Conservation (phyloP, 2,329 filamentous ascomycete species). For the Periconia sp. region DNA sequence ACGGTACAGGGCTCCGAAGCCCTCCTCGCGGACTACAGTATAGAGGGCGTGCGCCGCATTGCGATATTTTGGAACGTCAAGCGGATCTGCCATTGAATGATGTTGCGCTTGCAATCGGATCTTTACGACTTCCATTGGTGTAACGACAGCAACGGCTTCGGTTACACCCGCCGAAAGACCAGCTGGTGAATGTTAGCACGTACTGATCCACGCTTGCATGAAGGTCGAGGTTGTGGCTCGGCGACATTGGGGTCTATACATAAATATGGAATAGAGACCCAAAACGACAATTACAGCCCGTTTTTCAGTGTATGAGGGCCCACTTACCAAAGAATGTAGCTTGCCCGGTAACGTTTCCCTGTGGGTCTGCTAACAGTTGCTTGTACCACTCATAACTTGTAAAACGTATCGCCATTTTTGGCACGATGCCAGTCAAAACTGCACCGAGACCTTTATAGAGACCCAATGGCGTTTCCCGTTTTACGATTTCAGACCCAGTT, state of each 20-base stretch:
- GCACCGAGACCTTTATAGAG: conserved; percentile 99
- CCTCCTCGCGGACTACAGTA: conserved; percentile 92
- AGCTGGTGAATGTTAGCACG: conserved; percentile 57
- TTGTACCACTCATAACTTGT: conserved; percentile 98
- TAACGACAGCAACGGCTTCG: conserved; percentile 94
- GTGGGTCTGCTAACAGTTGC: conserved; percentile 73
- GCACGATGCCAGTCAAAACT: conserved; percentile 93
- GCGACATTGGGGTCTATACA: neutral
- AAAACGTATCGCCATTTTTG: conserved; percentile 99
- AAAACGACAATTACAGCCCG: neutral
- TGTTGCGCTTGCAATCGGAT: conserved; percentile 97
- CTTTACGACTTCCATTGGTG: conserved; percentile 99
- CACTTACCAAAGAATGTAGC: conserved; percentile 74
- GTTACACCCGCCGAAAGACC: conserved; percentile 93
- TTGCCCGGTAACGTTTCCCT: conserved; percentile 71
- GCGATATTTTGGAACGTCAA: conserved; percentile 96
- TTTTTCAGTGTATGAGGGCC: too few relatives aligned
- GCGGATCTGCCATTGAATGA: conserved; percentile 95
- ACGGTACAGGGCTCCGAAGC: conserved; percentile 83
- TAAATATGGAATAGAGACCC: neutral
- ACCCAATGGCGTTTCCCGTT: conserved; percentile 87
- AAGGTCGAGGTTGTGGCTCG: neutral
- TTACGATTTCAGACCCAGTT: conserved; percentile 86
- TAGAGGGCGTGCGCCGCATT: conserved; percentile 85
- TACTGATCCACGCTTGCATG: neutral